A percentile compares a stretch with the other conserved stretches of the same genome.
These are phyloP conservation scores for Chlamydomonas asymmetrica DNA, from an alignment of 139 green algal genomes.

Conservation along the genomic window DNA sequence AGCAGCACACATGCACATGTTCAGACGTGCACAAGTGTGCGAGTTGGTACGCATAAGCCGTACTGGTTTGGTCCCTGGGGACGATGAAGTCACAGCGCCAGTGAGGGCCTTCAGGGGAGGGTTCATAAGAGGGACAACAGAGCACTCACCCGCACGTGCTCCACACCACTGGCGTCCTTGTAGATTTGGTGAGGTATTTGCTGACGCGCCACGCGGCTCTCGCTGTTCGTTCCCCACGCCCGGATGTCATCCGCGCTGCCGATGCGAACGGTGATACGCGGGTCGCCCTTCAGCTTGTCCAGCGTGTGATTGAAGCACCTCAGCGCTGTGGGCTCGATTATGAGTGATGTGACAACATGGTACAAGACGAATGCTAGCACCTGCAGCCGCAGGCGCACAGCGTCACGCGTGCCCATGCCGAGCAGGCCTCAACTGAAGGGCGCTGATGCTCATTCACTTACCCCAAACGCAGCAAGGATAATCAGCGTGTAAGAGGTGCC, in stretches of 20 bases:
- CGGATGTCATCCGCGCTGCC: constrained; percentile 56
- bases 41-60: no score
- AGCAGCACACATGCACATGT: no score
- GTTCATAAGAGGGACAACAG: neutral
- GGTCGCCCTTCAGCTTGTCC: constrained; percentile 82
- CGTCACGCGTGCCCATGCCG: neutral
- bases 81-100: no score
- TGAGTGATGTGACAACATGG: constrained; percentile 55
- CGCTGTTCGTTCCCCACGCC: constrained; percentile 44
- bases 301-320: constrained; percentile 86
- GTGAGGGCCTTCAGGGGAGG: neutral
- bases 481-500: constrained; percentile 86
- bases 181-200: constrained; percentile 88
- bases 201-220: constrained; percentile 84
- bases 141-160: constrained; percentile 81
- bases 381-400: constrained; percentile 23
- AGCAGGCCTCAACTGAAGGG: neutral
- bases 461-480: constrained; percentile 85
- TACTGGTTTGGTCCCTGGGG: no score
- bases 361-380: constrained; percentile 58
- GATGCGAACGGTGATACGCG: constrained; percentile 80
- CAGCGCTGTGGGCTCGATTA: constrained; percentile 87
- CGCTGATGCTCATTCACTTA: constrained; percentile 35
- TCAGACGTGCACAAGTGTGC: no score
- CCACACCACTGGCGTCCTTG: constrained; percentile 76